phyloP scores from a whole-genome alignment of 2,329 filamentous ascomycete genomes.

The Bertia moriformis region DNA sequence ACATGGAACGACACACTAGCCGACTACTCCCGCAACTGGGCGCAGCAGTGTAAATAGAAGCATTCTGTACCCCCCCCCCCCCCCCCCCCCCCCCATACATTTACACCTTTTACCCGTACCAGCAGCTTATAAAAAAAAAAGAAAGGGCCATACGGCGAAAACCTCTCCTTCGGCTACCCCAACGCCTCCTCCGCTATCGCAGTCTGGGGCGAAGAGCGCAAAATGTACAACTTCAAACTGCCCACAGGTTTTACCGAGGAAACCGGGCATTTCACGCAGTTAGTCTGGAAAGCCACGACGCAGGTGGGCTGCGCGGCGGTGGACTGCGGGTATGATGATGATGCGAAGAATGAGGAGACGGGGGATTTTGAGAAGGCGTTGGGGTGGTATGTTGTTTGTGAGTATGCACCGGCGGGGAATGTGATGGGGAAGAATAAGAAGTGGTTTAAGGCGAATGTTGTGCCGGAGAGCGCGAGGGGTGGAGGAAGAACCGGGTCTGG shows the following conservation, averaged over 20 bases:
- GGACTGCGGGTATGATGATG: conserved; percentile 2
- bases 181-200: conserved; percentile 45
- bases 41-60: conserved; percentile 7
- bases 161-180: conserved; percentile 53
- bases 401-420: conserved; percentile 57
- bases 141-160: conserved; percentile 57
- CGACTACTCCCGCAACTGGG: conserved; percentile 34
- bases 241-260: conserved; percentile 35
- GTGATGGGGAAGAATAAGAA: conserved; percentile 24
- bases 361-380: conserved; percentile 5
- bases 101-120: conserved; percentile 7
- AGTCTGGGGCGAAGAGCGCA: conserved; percentile 49
- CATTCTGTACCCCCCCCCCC: not conserved
- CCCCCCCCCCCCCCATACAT: conserved; percentile 10
- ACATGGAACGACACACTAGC: conserved; percentile 53
- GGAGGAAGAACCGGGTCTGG: no score
- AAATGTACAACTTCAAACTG: conserved; percentile 39
- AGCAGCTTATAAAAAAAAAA: conserved; percentile 37
- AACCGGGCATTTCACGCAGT: conserved; percentile 60
- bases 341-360: not conserved
- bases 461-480: not conserved
- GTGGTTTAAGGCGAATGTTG: not conserved
- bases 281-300: conserved; percentile 54
- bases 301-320: conserved; percentile 37
- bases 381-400: conserved; percentile 56